Conservation (phyloP, 73 alveolate genomes). For the Paramecium sexaurelia region DNA sequence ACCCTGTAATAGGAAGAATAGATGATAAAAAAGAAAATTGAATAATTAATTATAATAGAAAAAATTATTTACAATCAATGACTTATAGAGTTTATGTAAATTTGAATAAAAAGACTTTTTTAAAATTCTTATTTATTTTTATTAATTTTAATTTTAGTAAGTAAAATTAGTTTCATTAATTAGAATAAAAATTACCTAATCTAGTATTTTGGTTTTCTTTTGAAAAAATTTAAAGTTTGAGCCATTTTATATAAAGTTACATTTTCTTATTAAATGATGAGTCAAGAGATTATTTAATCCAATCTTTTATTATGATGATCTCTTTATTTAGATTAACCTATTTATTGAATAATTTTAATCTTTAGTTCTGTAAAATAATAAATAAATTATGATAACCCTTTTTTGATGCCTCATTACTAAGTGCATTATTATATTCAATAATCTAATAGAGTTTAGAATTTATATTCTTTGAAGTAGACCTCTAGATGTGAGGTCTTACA, state of each 20-base stretch:
- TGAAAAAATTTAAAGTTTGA: background rate
- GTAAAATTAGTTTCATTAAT: background rate
- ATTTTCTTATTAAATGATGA: background rate
- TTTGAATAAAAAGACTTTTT: no score
- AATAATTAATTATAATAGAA: background rate
- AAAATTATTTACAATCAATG: no score
- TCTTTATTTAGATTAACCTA: background rate
- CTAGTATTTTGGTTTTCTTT: background rate
- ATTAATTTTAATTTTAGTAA: no score
- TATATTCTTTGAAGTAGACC: background rate
- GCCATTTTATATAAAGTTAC: background rate
- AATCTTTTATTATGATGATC: background rate
- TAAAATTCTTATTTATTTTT: no score
- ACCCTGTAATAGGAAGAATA: constrained; percentile 23
- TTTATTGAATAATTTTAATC: background rate
- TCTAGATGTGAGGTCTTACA: background rate
- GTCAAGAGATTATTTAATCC: background rate
- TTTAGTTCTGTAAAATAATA: background rate
- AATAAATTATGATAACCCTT: background rate
- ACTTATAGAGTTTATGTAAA: no score
- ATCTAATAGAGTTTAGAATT: background rate
- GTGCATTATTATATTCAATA: background rate
- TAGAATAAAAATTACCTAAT: background rate
- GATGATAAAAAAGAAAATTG: background rate
- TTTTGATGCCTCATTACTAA: background rate